Conservation (phyloP, 169 alveolate genomes). For the Blepharisma undulans region DNA sequence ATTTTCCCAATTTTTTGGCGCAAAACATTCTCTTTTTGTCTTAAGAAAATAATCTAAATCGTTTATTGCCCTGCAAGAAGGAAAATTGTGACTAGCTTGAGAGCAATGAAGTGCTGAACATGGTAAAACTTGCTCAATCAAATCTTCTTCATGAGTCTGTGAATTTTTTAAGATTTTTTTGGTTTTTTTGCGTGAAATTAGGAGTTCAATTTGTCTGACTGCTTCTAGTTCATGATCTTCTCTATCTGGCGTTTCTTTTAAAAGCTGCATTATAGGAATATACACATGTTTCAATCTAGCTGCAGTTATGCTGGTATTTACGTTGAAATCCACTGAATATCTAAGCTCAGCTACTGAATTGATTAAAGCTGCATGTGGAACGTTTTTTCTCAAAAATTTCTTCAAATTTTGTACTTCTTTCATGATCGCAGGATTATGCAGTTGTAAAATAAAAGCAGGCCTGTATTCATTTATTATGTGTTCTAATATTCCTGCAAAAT, state of each 20-base stretch:
- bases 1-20: background rate
- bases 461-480: constrained; percentile 11
- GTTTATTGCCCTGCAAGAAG: background rate
- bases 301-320: background rate
- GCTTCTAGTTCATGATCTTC: constrained; percentile 13
- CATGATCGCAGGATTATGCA: background rate
- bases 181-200: background rate
- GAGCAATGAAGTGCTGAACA: background rate
- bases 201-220: background rate
- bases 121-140: background rate
- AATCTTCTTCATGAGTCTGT: background rate
- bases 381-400: background rate
- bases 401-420: background rate
- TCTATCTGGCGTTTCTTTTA: background rate
- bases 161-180: background rate
- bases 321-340: background rate
- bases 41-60: background rate
- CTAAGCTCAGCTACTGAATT: background rate
- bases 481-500: background rate
- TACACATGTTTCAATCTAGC: background rate
- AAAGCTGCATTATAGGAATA: constrained; percentile 28
- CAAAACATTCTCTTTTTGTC: background rate
- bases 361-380: background rate
- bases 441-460: constrained; percentile 29
- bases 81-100: background rate